A percentile compares a stretch with the other conserved stretches of the same genome.
Evolutionary conservation across 306 rosid species (phyloP).

Genomic region (Cotoneaster glaucophyllus): DNA sequence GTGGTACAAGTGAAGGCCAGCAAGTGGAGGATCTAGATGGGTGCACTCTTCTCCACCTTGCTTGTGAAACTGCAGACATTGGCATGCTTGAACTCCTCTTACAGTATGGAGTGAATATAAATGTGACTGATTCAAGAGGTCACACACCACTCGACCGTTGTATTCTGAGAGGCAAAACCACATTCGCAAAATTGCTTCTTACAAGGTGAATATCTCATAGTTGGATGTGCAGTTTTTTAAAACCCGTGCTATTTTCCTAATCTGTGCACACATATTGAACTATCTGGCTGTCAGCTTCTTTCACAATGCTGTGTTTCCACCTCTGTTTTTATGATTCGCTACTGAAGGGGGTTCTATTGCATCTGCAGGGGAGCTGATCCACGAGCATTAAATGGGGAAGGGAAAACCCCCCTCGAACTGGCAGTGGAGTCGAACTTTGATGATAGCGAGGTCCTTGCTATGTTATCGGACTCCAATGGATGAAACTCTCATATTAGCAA

Average conservation of each 20-base stretch:
- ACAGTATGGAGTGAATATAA: constrained; percentile 86
- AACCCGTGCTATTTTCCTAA: background rate
- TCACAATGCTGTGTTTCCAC: background rate
- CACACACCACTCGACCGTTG: constrained; percentile 82
- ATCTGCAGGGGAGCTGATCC: constrained; percentile 91
- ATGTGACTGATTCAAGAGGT: constrained; percentile 67
- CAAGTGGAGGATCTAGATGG: constrained; percentile 63
- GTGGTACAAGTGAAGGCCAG: constrained; percentile 53
- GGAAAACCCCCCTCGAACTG: constrained; percentile 74
- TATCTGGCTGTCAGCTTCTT: background rate
- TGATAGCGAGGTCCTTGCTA: constrained; percentile 51
- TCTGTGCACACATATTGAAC: background rate
- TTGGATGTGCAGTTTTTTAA: constrained; percentile 8
- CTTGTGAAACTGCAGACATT: constrained; percentile 90
- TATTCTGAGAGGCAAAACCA: constrained; percentile 55
- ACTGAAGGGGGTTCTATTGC: constrained; percentile 11
- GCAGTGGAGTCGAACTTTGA: constrained; percentile 64
- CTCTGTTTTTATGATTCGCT: background rate
- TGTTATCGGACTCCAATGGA: constrained; percentile 60
- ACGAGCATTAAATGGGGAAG: constrained; percentile 67
- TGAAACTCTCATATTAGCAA: constrained; percentile 23
- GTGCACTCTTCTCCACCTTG: constrained; percentile 83
- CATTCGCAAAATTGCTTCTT: constrained; percentile 61
- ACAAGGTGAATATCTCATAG: constrained; percentile 52
- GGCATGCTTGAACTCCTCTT: constrained; percentile 96